Evolutionary conservation across 2,329 filamentous ascomycete species (phyloP).

Genomic region (Fusarium sp.): DNA sequence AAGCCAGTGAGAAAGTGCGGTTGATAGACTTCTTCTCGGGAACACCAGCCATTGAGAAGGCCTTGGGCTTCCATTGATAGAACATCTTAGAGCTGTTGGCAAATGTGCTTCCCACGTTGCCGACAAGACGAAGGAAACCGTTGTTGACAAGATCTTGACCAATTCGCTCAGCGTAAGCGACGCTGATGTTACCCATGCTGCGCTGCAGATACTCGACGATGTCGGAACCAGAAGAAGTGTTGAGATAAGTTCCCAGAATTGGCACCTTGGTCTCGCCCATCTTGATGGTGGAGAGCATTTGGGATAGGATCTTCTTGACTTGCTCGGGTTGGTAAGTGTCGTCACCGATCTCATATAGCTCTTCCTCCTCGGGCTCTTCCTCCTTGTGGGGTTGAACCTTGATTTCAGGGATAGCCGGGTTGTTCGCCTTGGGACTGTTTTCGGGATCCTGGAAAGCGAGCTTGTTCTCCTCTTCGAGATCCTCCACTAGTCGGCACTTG

Average conservation of each 20-base stretch:
- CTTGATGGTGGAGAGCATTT: slow-evolving; percentile 89
- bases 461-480: slow-evolving; percentile 98
- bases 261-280: slow-evolving; percentile 94
- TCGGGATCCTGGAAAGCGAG: slow-evolving; percentile 93
- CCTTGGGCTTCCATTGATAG: slow-evolving; percentile 96
- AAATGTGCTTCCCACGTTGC: slow-evolving; percentile 94
- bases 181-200: slow-evolving; percentile 83
- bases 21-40: slow-evolving; percentile 86
- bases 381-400: slow-evolving; percentile 81
- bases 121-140: slow-evolving; percentile 89
- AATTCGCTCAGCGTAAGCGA: slow-evolving; percentile 93
- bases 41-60: slow-evolving; percentile 87
- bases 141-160: slow-evolving; percentile 91
- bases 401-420: slow-evolving; percentile 80
- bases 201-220: slow-evolving; percentile 96
- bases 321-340: slow-evolving; percentile 86
- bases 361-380: slow-evolving; percentile 78
- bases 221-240: slow-evolving; percentile 90
- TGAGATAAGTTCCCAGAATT: slow-evolving; percentile 93
- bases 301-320: slow-evolving; percentile 87
- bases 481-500: slow-evolving; percentile 95
- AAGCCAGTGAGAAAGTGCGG: slow-evolving; percentile 79
- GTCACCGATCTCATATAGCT: slow-evolving; percentile 90
- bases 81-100: slow-evolving; percentile 98
- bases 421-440: slow-evolving; percentile 69